Percentiles rank a stretch among this genome's conserved stretches.
Evolutionary conservation across 2,329 filamentous ascomycete genomes (phyloP).

Genomic region (Fusarium tupiense): DNA sequence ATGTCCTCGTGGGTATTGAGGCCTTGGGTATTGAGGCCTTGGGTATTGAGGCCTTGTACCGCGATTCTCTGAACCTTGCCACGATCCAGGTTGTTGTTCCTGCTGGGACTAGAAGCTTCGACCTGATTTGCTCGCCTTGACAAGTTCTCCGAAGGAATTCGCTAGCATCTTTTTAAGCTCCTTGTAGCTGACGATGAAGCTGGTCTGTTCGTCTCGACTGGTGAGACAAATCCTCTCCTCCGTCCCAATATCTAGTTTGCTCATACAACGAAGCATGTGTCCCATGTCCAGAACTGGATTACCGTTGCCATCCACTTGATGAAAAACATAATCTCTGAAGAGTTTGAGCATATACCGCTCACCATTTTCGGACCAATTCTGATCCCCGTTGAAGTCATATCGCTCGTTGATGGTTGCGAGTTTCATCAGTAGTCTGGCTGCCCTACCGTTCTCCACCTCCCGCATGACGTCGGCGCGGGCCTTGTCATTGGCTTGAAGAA

Average conservation of each 20-base stretch:
- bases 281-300: conserved; percentile 86
- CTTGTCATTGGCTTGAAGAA: conserved; percentile 82
- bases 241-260: conserved; percentile 89
- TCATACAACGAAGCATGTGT: conserved; percentile 86
- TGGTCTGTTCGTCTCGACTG: conserved; percentile 89
- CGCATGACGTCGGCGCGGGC: conserved; percentile 75
- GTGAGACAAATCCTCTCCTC: conserved; percentile 88
- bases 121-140: conserved; percentile 56
- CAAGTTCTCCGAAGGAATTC: conserved; percentile 67
- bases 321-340: conserved; percentile 97
- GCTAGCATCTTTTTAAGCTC: conserved; percentile 78
- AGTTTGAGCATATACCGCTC: conserved; percentile 93
- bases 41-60: neutral
- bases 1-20: neutral
- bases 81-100: neutral
- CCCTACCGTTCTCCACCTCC: conserved; percentile 89
- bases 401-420: conserved; percentile 90
- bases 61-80: neutral
- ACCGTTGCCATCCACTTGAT: conserved; percentile 88
- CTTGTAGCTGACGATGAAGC: conserved; percentile 88
- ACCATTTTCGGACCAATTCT: conserved; percentile 89
- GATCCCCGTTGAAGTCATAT: conserved; percentile 81
- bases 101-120: conserved; percentile 48
- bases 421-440: conserved; percentile 83
- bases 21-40: neutral